These are phyloP conservation scores for Clohesyomyces aquaticus DNA, from an alignment of 495 filamentous ascomycete genomes.

Conservation along the genomic window DNA sequence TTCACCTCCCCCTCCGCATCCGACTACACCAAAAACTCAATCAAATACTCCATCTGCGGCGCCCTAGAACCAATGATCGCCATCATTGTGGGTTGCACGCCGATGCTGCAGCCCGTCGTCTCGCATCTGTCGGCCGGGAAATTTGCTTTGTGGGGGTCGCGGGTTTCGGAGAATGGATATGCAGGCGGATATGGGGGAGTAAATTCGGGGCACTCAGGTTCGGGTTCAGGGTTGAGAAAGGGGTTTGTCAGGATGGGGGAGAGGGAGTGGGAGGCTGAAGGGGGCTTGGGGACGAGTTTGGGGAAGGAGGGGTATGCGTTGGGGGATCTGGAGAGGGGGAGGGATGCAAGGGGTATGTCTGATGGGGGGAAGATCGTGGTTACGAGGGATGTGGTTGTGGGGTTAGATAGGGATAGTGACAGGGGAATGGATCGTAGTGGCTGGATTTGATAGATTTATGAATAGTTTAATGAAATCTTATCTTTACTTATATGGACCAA, in stretches of 20 bases:
- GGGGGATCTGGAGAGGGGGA: not conserved
- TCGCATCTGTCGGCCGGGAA: not conserved
- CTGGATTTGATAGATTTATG: no score
- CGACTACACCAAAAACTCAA: not conserved
- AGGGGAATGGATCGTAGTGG: no score
- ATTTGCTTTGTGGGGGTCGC: not conserved
- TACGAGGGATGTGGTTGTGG: slow-evolving; percentile 7
- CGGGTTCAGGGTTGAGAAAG: not conserved
- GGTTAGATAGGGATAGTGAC: not conserved
- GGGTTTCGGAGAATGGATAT: not conserved
- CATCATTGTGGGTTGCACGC: slow-evolving; percentile 6
- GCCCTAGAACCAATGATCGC: slow-evolving; percentile 7
- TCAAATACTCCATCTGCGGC: slow-evolving; percentile 6
- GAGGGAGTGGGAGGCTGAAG: not conserved
- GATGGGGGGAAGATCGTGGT: slow-evolving; percentile 2
- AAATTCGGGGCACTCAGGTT: not conserved
- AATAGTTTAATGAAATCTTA: no score
- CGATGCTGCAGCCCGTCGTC: slow-evolving; percentile 13
- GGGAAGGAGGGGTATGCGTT: not conserved
- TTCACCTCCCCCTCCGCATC: not conserved
- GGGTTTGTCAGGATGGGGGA: not conserved
- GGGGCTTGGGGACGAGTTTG: not conserved
- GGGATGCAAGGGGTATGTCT: no score
- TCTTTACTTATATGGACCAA: no score
- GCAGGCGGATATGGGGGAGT: not conserved